A percentile compares a stretch with the other conserved stretches of the same genome.
phyloP scores from a whole-genome alignment of 805 yeast species.

The Candida andamanensis region DNA sequence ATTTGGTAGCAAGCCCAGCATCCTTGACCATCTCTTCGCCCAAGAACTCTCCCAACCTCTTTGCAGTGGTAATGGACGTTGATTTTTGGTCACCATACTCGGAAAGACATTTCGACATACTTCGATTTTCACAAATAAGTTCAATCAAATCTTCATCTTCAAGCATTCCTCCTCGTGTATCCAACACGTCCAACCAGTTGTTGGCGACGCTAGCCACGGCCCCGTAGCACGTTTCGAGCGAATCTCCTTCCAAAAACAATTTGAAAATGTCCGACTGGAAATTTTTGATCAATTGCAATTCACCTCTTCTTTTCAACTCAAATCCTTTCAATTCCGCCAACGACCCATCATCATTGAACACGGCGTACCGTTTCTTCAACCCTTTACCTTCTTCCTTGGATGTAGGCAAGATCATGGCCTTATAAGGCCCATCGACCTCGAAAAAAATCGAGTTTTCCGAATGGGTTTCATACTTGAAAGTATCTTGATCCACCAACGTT shows the following conservation, averaged over 20 bases:
- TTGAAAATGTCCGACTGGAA: conserved; percentile 94
- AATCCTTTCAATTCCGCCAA: conserved; percentile 95
- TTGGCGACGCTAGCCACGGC: conserved; percentile 93
- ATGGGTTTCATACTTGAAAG: conserved; percentile 64
- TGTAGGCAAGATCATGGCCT: conserved; percentile 95
- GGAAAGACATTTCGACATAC: conserved; percentile 86
- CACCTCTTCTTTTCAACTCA: conserved; percentile 95
- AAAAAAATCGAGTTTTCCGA: conserved; percentile 94
- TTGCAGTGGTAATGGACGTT: conserved; percentile 93
- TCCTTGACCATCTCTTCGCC: conserved; percentile 97
- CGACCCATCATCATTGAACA: conserved; percentile 89
- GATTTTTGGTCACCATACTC: conserved; percentile 91
- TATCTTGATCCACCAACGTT: conserved; percentile 66
- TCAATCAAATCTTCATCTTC: conserved; percentile 94
- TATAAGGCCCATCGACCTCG: conserved; percentile 98
- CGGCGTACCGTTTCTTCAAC: conserved; percentile 93
- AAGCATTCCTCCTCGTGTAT: conserved; percentile 76
- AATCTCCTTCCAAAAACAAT: conserved; percentile 78
- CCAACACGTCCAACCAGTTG: conserved; percentile 92
- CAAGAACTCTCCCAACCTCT: conserved; percentile 85
- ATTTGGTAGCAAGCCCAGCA: conserved; percentile 92
- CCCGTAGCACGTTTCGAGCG: conserved; percentile 73
- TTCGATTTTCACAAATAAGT: conserved; percentile 91
- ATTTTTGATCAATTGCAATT: conserved; percentile 84
- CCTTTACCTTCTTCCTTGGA: conserved; percentile 98